Conservation (phyloP, 2,329 filamentous ascomycete species). For the Claviceps spartinae region DNA sequence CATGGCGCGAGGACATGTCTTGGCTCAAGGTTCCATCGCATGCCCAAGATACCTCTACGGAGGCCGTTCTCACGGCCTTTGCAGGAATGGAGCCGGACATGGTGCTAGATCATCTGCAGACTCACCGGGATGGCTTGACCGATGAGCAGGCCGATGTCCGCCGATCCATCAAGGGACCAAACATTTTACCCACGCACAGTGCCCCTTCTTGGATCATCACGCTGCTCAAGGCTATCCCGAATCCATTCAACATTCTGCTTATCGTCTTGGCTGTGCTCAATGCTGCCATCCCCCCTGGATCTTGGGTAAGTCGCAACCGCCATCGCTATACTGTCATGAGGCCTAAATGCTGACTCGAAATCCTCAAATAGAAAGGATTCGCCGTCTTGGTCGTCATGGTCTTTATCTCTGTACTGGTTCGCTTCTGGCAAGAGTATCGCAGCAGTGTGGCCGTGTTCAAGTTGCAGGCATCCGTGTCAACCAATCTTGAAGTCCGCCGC, state of each 20-base stretch:
- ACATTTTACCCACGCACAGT: constrained; percentile 13
- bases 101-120: constrained; percentile 11
- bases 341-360: neutral
- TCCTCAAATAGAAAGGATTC: constrained; percentile 8
- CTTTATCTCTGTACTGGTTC: constrained; percentile 13
- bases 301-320: constrained; percentile 5
- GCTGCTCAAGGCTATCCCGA: constrained; percentile 14
- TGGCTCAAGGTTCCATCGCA: constrained; percentile 6
- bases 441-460: constrained; percentile 14
- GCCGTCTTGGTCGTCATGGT: constrained; percentile 15
- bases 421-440: constrained; percentile 17
- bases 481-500: constrained; percentile 11
- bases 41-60: constrained; percentile 8
- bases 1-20: constrained; percentile 3
- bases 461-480: constrained; percentile 13
- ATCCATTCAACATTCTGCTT: constrained; percentile 15
- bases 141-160: constrained; percentile 11
- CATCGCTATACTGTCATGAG: no score
- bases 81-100: constrained; percentile 9
- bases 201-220: constrained; percentile 15
- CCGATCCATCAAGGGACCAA: constrained; percentile 11
- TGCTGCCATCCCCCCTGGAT: constrained; percentile 10
- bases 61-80: constrained; percentile 11
- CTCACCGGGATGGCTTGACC: constrained; percentile 11
- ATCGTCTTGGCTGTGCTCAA: constrained; percentile 14